Evolutionary conservation across 805 yeast species (phyloP), one percentile per base, ranked within the genome.

Genomic region (Candida golubevii): DNA sequence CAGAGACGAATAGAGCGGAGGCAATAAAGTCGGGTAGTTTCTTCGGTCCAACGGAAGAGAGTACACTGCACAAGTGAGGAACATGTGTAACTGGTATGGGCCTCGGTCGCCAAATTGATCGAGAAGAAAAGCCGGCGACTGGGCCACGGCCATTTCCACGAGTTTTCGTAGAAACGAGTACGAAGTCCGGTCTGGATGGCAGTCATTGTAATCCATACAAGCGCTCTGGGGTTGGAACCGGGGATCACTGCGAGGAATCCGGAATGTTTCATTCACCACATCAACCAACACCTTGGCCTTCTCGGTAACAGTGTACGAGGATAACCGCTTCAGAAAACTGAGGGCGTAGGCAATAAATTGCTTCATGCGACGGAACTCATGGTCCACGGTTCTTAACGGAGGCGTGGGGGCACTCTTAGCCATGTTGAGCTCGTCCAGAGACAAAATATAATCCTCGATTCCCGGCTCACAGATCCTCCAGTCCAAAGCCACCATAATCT

Each of bases 391-490:
- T 12, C 32, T 10, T 6, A 10, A 11, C 3, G 11, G n/a, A 11
- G n/a, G 11, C 3, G 11, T 29, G 6, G 11, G 4, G 32, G 27
- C 36, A 1, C 14, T 15, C 7, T 8, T 13, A 23, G 9, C 39
- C 38, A n/a, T 11, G 4, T 14, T n/a, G 60, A 61, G 61, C 67
- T 79, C 70, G 54, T 67, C 42, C 29, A 63, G 54, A 13, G 51
- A 39, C 11, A 66, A 45, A 34, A 70, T 52, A 46, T 60, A 69
- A 38, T 70, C 75, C 35, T 69, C 74, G 40, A 70, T 62, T 7
- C 62, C 53, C 2, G 95, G 88, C 51, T 81, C 87, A 38, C 76
- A 77, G 42, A 88, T 67, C 31, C 72, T 71, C 96, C 88, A 88
- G 51, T 78, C 82, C 56, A 89, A 74, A 5, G 85, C 85, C 50